Conservation (phyloP, 768 basidiomycete genomes). For the Naganishia kalamii region DNA sequence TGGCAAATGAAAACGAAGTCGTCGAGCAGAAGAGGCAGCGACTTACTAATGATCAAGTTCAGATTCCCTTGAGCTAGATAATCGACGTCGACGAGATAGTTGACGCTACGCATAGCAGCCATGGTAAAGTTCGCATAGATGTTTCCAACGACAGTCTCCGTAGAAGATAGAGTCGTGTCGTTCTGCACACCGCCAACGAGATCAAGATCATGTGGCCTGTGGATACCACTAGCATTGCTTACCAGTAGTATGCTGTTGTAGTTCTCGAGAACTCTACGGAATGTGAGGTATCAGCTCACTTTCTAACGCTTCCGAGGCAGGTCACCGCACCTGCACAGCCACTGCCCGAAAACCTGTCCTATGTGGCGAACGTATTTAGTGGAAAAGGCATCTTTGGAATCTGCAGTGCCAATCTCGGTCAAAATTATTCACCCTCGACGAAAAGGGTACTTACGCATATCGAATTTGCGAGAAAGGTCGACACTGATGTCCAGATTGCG, state of each 20-base stretch:
- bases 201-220: not conserved
- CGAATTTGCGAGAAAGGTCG: slow-evolving; percentile 67
- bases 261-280: slow-evolving; percentile 62
- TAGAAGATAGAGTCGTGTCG: slow-evolving; percentile 64
- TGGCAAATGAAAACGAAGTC: not conserved
- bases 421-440: no score
- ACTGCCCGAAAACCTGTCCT: slow-evolving; percentile 27
- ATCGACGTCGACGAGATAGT: slow-evolving; percentile 60
- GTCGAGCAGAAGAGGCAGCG: not conserved
- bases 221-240: not conserved
- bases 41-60: slow-evolving; percentile 19
- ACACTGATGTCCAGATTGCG: slow-evolving; percentile 66
- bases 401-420: not conserved
- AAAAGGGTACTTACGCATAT: slow-evolving; percentile 57
- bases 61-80: slow-evolving; percentile 48
- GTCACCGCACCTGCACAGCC: slow-evolving; percentile 29
- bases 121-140: slow-evolving; percentile 79
- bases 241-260: slow-evolving; percentile 71
- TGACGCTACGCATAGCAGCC: slow-evolving; percentile 77
- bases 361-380: slow-evolving; percentile 16
- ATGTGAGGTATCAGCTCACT: not conserved
- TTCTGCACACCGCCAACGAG: slow-evolving; percentile 41
- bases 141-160: slow-evolving; percentile 63
- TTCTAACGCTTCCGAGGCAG: not conserved
- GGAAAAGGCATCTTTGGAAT: slow-evolving; percentile 25